Base-by-base conservation (phyloP, 352 stramenopile genomes). In the Stephanocyclus meneghinianus region DNA sequence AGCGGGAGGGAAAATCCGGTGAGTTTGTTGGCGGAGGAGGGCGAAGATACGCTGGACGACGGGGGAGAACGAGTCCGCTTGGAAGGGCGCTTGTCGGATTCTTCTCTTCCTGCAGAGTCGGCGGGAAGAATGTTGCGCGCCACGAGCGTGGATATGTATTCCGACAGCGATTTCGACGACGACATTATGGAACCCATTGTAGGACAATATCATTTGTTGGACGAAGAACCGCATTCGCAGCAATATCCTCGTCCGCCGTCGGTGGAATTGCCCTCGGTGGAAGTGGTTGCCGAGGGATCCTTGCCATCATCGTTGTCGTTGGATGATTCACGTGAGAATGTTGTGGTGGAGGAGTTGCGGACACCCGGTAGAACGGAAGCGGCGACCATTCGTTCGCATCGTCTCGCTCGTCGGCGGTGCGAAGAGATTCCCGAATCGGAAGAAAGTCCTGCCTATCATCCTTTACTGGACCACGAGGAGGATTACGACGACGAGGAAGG, bases 1-100 rank as follows among this genome's bases (percentile, higher is more conserved):
- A 44, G 35, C 7, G 60, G 60, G 26, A 55, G 76, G 64, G 76
- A 84, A 15, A 84, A 84, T 62, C 76, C 76, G 13, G 70, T 57
- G 40, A 65, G 42, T 44, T 64, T 71, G 15, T 57, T 53, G 13
- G 32, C 74, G n/a, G 37, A 44, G 30, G 76, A 74, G 30, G 76
- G 53, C 3, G 61, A 59, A 37, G 48, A 72, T 50, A 32, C 10
- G 16, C 21, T 26, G 21, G 21, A 26, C 21, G 21, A 26, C 21
- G 21, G 21, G 21, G 21, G 21, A 26, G 21, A 26, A 26, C 21
- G 21, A 26, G 21, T 26, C 21, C 21, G 21, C 21, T 26, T 26
- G 21, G 21, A 26, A 26, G 21, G 21, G 21, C 21, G 21, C 21
- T 26, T 26, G 21, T 26, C 21, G 21, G 21, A 26, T 26, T 26